Conservation (phyloP, 768 basidiomycete genomes). For the Phaeotremella fagi region DNA sequence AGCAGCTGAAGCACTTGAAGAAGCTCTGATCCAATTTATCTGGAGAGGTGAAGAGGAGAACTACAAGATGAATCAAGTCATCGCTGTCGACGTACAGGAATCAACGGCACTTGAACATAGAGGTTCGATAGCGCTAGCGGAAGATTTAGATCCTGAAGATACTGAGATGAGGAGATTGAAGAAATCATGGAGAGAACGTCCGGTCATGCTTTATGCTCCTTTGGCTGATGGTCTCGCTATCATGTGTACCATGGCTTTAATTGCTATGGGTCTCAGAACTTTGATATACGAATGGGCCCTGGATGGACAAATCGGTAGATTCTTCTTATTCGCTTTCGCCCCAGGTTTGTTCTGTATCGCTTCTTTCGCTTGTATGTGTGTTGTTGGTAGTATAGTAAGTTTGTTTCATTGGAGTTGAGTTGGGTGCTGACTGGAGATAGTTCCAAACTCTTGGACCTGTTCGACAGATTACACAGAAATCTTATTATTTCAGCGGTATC, state of each 20-base stretch:
- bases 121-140: slow-evolving; percentile 9
- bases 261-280: slow-evolving; percentile 50
- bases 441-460: slow-evolving; percentile 63
- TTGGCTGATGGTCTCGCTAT: slow-evolving; percentile 38
- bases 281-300: slow-evolving; percentile 64
- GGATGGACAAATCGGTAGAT: slow-evolving; percentile 62
- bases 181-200: slow-evolving; percentile 31
- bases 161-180: slow-evolving; percentile 23
- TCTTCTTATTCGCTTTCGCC: slow-evolving; percentile 60
- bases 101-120: slow-evolving; percentile 16
- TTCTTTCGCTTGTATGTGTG: slow-evolving; percentile 30
- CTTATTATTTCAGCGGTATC: slow-evolving; percentile 64
- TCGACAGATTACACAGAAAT: slow-evolving; percentile 79
- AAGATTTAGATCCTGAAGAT: slow-evolving; percentile 40
- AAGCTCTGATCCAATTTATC: slow-evolving; percentile 70
- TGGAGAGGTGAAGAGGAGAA: slow-evolving; percentile 54
- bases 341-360: slow-evolving; percentile 70
- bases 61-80: slow-evolving; percentile 30
- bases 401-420: background rate
- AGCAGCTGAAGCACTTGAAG: slow-evolving; percentile 53
- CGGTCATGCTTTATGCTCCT: slow-evolving; percentile 40
- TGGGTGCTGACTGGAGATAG: slow-evolving; percentile 13
- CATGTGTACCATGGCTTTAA: slow-evolving; percentile 30
- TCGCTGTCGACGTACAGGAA: slow-evolving; percentile 25
- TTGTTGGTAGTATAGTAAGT: slow-evolving; percentile 50